These are phyloP conservation scores for Phytophthora multivora DNA, from an alignment of 352 stramenopile species.

Conservation along the genomic window DNA sequence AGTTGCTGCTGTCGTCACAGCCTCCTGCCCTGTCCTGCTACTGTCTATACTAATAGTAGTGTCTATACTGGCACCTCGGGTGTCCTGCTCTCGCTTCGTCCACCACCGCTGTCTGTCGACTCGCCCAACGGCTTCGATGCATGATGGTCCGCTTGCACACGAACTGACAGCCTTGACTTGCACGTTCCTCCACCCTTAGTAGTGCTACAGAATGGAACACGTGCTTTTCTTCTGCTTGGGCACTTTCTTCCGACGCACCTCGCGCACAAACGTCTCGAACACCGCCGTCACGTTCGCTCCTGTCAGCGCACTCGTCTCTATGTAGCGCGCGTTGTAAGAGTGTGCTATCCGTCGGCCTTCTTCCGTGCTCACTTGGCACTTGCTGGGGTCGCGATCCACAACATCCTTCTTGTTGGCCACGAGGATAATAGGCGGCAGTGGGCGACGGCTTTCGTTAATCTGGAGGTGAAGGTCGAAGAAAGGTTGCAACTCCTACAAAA, in stretches of 20 bases:
- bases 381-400: constrained; percentile 79
- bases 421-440: constrained; percentile 84
- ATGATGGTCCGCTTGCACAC: neutral
- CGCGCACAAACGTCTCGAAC: constrained; percentile 88
- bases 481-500: constrained; percentile 75
- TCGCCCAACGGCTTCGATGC: neutral
- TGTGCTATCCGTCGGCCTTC: constrained; percentile 84
- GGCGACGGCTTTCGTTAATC: constrained; percentile 85
- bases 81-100: constrained; percentile 15
- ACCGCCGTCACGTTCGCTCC: constrained; percentile 86
- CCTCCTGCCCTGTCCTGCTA: constrained; percentile 17
- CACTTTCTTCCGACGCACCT: constrained; percentile 83
- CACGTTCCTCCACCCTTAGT: neutral
- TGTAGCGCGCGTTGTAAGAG: constrained; percentile 88
- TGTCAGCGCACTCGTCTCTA: constrained; percentile 87
- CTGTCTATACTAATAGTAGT: constrained; percentile 47
- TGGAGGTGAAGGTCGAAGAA: constrained; percentile 90
- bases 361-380: constrained; percentile 86
- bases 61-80: constrained; percentile 34
- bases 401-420: constrained; percentile 92
- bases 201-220: constrained; percentile 69
- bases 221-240: constrained; percentile 77
- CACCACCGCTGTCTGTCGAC: neutral
- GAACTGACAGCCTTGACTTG: constrained; percentile 1
- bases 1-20: constrained; percentile 15